Conservation (phyloP, 345 rosid genomes). For the Eucalyptus lansdowneana region DNA sequence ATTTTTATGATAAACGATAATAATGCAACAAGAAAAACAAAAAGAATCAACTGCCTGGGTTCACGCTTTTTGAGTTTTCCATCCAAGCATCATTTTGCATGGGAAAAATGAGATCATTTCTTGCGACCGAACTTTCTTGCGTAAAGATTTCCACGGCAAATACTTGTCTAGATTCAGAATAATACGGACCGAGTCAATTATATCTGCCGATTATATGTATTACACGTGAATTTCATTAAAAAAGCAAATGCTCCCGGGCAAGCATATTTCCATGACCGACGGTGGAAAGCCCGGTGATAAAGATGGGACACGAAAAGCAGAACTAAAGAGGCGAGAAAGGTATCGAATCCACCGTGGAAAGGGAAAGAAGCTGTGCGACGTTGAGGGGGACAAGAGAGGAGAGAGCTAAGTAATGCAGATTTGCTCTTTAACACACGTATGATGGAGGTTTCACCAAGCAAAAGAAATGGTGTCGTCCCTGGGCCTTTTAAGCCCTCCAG, state of each 20-base stretch:
- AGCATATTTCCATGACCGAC: fast-evolving
- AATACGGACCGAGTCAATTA: fast-evolving
- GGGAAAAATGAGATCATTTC: not conserved
- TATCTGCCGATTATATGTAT: fast-evolving
- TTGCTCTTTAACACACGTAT: fast-evolving
- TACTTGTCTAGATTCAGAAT: fast-evolving
- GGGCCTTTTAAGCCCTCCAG: not conserved
- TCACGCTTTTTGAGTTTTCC: not conserved
- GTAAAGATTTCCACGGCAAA: fast-evolving
- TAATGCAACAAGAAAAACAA: fast-evolving
- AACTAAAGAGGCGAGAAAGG: not conserved
- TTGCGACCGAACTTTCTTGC: fast-evolving
- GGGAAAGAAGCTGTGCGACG: fast-evolving
- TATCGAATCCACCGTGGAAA: not conserved
- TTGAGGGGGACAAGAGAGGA: not conserved
- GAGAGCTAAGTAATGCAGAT: fast-evolving
- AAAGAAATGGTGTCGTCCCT: no score
- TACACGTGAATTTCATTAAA: not conserved
- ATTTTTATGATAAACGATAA: not conserved
- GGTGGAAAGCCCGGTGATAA: fast-evolving
- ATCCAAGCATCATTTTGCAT: not conserved
- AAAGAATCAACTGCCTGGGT: fast-evolving
- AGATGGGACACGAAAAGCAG: not conserved
- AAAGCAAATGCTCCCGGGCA: not conserved
- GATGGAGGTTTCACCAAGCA: not conserved